Conservation (phyloP, 1,139 yeast species). For the Geotrichum klebahnii region DNA sequence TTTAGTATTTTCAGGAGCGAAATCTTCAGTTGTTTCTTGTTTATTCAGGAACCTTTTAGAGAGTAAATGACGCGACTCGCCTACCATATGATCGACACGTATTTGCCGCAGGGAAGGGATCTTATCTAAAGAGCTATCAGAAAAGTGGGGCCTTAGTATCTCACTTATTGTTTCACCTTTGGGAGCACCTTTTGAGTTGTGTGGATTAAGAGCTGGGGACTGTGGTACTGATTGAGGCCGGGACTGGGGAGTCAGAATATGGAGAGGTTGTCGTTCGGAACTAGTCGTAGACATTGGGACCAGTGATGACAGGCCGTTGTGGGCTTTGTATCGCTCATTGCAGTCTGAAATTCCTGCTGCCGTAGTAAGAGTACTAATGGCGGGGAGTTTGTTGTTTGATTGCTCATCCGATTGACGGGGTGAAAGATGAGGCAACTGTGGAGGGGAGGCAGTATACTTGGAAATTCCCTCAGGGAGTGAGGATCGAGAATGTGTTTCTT, state of each 20-base stretch:
- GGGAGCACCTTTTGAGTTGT: background rate
- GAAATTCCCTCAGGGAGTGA: background rate
- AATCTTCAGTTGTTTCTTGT: background rate
- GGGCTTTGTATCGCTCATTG: background rate
- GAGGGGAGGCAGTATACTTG: background rate
- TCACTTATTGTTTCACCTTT: constrained; percentile 33
- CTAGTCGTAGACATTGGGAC: background rate
- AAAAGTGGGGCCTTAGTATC: constrained; percentile 36
- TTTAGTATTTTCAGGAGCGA: background rate
- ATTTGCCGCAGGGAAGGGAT: constrained; percentile 33
- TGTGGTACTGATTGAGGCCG: constrained; percentile 28
- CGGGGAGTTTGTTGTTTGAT: constrained; percentile 2
- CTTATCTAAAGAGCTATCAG: constrained; percentile 33
- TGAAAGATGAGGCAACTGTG: constrained; percentile 2
- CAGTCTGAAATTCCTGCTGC: background rate
- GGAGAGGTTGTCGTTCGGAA: constrained; percentile 20
- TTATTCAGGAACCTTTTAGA: background rate
- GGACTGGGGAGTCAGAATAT: constrained; percentile 33
- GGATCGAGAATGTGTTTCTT: no score
- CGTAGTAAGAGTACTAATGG: constrained; percentile 19
- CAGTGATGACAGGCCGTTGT: background rate
- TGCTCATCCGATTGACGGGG: background rate
- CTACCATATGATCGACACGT: background rate
- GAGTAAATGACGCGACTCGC: background rate
- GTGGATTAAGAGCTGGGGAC: background rate